A percentile compares a stretch with the other conserved stretches of the same genome.
These are phyloP conservation scores for Dichotomocladium elegans DNA, from an alignment of 371 early-diverging fungal genomes.

Conservation along the genomic window DNA sequence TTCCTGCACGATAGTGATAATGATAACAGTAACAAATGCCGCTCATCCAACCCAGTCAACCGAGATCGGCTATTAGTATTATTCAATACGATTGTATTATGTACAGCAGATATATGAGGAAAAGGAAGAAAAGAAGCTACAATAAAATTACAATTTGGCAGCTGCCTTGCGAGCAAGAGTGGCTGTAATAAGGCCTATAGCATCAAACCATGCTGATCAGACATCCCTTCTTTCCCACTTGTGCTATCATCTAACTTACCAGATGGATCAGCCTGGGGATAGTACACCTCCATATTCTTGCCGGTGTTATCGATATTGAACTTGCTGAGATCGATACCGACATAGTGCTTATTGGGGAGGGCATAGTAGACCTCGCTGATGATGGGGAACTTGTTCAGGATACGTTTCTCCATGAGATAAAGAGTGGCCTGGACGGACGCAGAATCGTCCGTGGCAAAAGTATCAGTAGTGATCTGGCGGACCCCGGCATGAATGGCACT, in stretches of 20 bases:
- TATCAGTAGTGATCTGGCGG: conserved; percentile 58
- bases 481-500: conserved; percentile 57
- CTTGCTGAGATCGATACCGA: conserved; percentile 71
- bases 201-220: background rate
- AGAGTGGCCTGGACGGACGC: conserved; percentile 75
- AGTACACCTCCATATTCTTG: conserved; percentile 67
- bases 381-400: conserved; percentile 57
- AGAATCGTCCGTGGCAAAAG: conserved; percentile 70
- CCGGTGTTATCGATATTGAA: conserved; percentile 74
- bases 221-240: background rate
- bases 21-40: too few relatives aligned
- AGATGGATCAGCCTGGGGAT: conserved; percentile 76
- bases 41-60: too few relatives aligned
- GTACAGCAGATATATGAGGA: too few relatives aligned
- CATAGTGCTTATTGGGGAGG: conserved; percentile 84
- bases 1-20: too few relatives aligned
- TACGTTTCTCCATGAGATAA: conserved; percentile 66
- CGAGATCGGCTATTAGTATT: too few relatives aligned
- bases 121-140: too few relatives aligned
- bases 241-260: conserved; percentile 32
- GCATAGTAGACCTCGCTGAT: conserved; percentile 69
- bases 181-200: conserved; percentile 64
- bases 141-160: conserved; percentile 50
- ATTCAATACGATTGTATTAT: too few relatives aligned
- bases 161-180: conserved; percentile 58